Conservation (phyloP, 2,329 filamentous ascomycete genomes). For the Colletotrichum simmondsii region DNA sequence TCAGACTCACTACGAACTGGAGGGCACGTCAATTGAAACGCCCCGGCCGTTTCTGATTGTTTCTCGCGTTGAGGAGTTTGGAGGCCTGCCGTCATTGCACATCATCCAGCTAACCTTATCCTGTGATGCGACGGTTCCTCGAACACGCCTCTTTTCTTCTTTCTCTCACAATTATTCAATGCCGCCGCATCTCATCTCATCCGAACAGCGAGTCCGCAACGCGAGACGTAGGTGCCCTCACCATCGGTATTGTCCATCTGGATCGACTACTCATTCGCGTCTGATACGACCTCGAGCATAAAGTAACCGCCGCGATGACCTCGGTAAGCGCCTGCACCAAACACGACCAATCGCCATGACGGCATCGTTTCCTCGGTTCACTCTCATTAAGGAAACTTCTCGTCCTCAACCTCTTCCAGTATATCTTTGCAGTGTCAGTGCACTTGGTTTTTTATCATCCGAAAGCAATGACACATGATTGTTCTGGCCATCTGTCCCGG, state of each 20-base stretch:
- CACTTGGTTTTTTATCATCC: not conserved
- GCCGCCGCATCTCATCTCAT: not conserved
- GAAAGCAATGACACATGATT: not conserved
- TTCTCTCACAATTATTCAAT: not conserved
- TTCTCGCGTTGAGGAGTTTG: not conserved
- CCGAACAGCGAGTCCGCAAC: not conserved
- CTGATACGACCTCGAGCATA: constrained; percentile 3
- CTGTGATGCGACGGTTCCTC: not conserved
- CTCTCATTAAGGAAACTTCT: not conserved
- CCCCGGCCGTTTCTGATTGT: constrained; percentile 19
- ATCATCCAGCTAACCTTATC: not conserved
- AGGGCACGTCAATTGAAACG: constrained; percentile 16
- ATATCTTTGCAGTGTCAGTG: not conserved
- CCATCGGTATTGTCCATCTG: not conserved
- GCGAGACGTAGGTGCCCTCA: not conserved
- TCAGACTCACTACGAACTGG: not conserved
- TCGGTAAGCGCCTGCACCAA: constrained; percentile 8
- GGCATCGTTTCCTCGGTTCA: not conserved
- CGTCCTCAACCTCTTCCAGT: not conserved
- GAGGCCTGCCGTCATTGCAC: not conserved
- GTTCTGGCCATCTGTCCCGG: not conserved
- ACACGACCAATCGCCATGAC: not conserved
- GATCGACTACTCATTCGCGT: not conserved
- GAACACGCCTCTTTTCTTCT: not conserved
- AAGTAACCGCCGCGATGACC: not conserved